Percentiles rank a stretch among this genome's conserved stretches.
These are phyloP conservation scores for Lachnum nothofagi DNA, from an alignment of 2,329 filamentous ascomycete genomes.

Conservation along the genomic window DNA sequence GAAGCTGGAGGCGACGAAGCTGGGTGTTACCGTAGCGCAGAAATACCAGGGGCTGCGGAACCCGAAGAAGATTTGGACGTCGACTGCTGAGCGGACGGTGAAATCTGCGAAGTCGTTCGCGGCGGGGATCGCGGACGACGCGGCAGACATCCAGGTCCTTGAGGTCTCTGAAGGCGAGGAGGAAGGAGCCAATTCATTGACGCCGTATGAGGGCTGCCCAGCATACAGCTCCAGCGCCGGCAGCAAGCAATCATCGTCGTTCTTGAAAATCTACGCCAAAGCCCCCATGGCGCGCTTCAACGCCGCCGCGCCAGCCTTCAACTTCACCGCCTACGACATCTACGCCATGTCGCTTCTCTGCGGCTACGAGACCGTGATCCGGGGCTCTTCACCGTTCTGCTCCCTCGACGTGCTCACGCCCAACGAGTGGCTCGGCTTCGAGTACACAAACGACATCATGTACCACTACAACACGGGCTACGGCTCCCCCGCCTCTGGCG, in stretches of 20 bases:
- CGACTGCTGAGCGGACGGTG: slow-evolving; percentile 47
- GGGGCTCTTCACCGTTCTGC: slow-evolving; percentile 44
- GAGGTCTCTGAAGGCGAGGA: slow-evolving; percentile 43
- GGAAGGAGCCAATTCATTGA: slow-evolving; percentile 48
- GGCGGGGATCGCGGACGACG: slow-evolving; percentile 40
- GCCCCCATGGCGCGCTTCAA: slow-evolving; percentile 46
- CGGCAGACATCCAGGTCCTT: slow-evolving; percentile 40
- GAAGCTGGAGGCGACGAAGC: slow-evolving; percentile 24
- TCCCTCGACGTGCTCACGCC: slow-evolving; percentile 39
- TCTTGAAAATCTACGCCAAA: slow-evolving; percentile 42
- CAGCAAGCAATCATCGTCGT: slow-evolving; percentile 41
- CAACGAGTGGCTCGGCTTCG: slow-evolving; percentile 45
- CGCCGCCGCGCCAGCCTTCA: slow-evolving; percentile 43
- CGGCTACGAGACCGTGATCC: slow-evolving; percentile 47
- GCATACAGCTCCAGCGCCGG: slow-evolving; percentile 47
- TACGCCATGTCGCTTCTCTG: slow-evolving; percentile 47
- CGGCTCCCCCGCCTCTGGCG: slow-evolving; percentile 41
- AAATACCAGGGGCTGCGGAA: slow-evolving; percentile 35
- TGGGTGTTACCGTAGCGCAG: slow-evolving; percentile 28
- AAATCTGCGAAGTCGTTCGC: slow-evolving; percentile 46
- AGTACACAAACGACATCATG: slow-evolving; percentile 46
- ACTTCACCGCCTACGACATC: slow-evolving; percentile 48
- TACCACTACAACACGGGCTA: slow-evolving; percentile 51
- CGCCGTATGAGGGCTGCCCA: slow-evolving; percentile 49
- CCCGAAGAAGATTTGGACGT: slow-evolving; percentile 47